phyloP scores from a whole-genome alignment of 2,329 filamentous ascomycete species.

The Alternaria arborescens region DNA sequence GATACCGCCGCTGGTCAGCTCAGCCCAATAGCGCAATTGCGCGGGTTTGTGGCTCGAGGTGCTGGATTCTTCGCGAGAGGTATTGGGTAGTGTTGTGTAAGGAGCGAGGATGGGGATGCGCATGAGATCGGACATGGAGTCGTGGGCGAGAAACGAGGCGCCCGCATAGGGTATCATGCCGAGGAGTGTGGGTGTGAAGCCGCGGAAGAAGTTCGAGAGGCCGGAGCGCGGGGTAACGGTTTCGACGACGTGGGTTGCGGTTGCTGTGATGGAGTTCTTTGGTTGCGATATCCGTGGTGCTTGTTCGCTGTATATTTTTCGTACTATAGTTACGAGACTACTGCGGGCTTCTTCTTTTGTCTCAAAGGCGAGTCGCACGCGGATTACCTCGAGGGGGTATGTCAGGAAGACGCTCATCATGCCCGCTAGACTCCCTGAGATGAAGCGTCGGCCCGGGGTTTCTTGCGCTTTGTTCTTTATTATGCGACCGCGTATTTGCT shows the following conservation, averaged over 20 bases:
- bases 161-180: slow-evolving; percentile 98
- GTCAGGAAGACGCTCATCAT: slow-evolving; percentile 95
- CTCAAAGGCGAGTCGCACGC: slow-evolving; percentile 93
- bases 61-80: slow-evolving; percentile 49
- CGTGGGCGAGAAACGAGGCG: slow-evolving; percentile 93
- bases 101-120: slow-evolving; percentile 71
- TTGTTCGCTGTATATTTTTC: slow-evolving; percentile 85
- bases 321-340: slow-evolving; percentile 78
- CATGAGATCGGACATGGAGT: slow-evolving; percentile 85
- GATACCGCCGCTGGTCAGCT: slow-evolving; percentile 82
- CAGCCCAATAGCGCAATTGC: slow-evolving; percentile 83
- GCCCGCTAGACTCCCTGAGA: slow-evolving; percentile 79
- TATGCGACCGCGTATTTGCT: slow-evolving; percentile 84
- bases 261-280: slow-evolving; percentile 51
- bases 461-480: slow-evolving; percentile 79
- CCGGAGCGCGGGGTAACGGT: slow-evolving; percentile 70
- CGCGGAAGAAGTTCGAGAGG: slow-evolving; percentile 90
- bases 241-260: slow-evolving; percentile 57
- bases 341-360: slow-evolving; percentile 78
- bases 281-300: slow-evolving; percentile 43
- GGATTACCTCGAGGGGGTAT: slow-evolving; percentile 91
- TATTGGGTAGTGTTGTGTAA: slow-evolving; percentile 78
- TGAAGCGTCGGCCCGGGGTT: slow-evolving; percentile 77
- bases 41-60: slow-evolving; percentile 65
- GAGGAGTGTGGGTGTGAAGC: slow-evolving; percentile 86